Evolutionary conservation across 2,329 filamentous ascomycete genomes (phyloP).

Genomic region (Cytospora piceicola): DNA sequence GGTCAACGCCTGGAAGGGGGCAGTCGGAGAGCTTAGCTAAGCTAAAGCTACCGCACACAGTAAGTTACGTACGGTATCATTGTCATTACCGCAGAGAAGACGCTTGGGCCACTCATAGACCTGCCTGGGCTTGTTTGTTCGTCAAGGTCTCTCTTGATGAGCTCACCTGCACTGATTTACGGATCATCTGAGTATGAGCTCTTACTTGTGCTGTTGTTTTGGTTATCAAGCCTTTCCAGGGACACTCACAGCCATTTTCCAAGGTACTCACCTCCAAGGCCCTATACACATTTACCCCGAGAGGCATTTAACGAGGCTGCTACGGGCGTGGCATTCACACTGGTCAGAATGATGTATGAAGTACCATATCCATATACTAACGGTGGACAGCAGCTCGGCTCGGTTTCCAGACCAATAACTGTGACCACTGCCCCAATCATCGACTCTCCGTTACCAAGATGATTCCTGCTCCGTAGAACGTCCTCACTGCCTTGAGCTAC

Average conservation of each 20-base stretch:
- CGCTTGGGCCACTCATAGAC: not conserved
- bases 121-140: not conserved
- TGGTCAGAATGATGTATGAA: not conserved
- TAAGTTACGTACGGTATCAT: not conserved
- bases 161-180: too few relatives aligned
- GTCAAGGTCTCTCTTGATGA: not conserved
- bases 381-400: not conserved
- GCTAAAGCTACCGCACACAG: not conserved
- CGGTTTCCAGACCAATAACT: not conserved
- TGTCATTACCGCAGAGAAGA: not conserved
- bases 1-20: conserved; percentile 5
- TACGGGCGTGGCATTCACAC: not conserved
- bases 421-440: not conserved
- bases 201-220: too few relatives aligned
- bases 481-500: not conserved
- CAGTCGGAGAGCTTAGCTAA: conserved; percentile 5
- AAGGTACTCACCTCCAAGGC: not conserved
- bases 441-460: not conserved
- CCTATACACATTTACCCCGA: not conserved
- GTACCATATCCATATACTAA: not conserved
- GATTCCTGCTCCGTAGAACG: not conserved
- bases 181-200: too few relatives aligned
- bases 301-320: not conserved
- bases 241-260: not conserved
- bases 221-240: not conserved